A percentile compares a stretch with the other conserved stretches of the same genome.
Conservation (phyloP, 2,329 filamentous ascomycete species). For the Cordyceps fumosorosea region DNA sequence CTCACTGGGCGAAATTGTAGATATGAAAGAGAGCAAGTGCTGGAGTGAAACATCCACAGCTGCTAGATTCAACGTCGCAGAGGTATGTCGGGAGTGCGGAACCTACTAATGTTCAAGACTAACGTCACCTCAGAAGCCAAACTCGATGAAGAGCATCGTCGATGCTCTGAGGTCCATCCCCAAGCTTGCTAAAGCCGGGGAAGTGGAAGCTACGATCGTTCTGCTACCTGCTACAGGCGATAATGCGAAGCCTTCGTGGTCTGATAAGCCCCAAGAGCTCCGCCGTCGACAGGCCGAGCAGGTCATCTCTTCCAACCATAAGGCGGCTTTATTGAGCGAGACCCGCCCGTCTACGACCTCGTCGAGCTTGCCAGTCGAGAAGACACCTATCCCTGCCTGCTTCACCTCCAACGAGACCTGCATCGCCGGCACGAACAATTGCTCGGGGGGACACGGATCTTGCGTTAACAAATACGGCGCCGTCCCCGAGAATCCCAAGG, state of each 20-base stretch:
- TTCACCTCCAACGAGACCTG: conserved; percentile 66
- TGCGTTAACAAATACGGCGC: conserved; percentile 61
- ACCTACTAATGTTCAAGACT: conserved; percentile 14
- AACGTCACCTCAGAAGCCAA: conserved; percentile 29
- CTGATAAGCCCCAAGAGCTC: conserved; percentile 34
- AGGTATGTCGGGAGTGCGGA: conserved; percentile 26
- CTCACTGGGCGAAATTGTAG: conserved; percentile 32
- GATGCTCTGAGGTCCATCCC: conserved; percentile 38
- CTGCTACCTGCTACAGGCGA: conserved; percentile 44
- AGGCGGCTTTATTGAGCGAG: conserved; percentile 18
- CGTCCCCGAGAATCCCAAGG: conserved; percentile 19
- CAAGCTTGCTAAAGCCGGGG: conserved; percentile 39
- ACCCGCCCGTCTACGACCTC: conserved; percentile 19
- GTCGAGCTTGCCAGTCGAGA: conserved; percentile 29
- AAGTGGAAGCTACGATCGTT: conserved; percentile 51
- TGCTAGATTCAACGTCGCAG: conserved; percentile 37
- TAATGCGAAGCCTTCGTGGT: conserved; percentile 33
- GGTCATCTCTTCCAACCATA: conserved; percentile 35
- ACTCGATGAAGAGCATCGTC: conserved; percentile 27
- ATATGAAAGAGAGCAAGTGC: conserved; percentile 37
- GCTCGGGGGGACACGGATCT: conserved; percentile 71
- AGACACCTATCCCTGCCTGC: conserved; percentile 59
- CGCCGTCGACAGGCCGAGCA: conserved; percentile 43
- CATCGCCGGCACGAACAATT: conserved; percentile 63
- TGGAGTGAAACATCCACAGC: conserved; percentile 38